Evolutionary conservation across 2,329 filamentous ascomycete species (phyloP), one percentile per base, ranked within the genome.

Genomic region (Truncatella angustata): DNA sequence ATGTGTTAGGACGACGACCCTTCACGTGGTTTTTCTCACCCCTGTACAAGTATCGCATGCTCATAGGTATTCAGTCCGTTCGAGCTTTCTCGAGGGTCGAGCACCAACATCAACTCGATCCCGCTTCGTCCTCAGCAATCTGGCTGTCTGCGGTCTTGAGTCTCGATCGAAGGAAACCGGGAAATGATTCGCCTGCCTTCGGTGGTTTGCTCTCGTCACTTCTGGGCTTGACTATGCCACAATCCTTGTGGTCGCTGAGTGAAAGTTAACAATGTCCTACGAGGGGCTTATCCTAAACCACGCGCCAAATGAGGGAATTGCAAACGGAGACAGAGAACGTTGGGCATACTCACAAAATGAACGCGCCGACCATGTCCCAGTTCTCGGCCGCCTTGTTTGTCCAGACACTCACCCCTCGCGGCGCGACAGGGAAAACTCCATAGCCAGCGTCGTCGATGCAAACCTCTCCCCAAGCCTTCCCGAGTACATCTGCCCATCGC

Each of bases 401-500:
- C 14, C 28, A 47, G 11, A 47, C 44, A 16, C 16, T 11, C 44
- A 35, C 44, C n/a, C 14, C 16, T 24, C 44, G 7, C 1, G 28
- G 9, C 26, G 5, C 11, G n/a, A 20, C 32, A 9, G 14, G 1
- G 12, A 44, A 44, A 3, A 4, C 16, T 14, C 40, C 40, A 28
- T 3, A 23, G 4, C 44, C 44, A 32, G n/a, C n/a, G 2, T n/a
- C 4, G 23, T 44, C 23, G 16, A 44, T 26, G 9, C 1, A 10
- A 4, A 44, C 42, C 7, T 24, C 21, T 30, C 18, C 42, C 21
- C 42, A 24, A 12, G 23, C 18, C 42, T 30, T 10, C 23, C 73
- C 79, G 43, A 84, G 68, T 1, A 88, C 65, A 64, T 88, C 84
- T 0, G 79, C 82, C 84, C 85, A 88, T 35, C 69, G 67, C 67